Conservation (phyloP, 2,329 filamentous ascomycete species). For the Hymenoscyphus infarciens region DNA sequence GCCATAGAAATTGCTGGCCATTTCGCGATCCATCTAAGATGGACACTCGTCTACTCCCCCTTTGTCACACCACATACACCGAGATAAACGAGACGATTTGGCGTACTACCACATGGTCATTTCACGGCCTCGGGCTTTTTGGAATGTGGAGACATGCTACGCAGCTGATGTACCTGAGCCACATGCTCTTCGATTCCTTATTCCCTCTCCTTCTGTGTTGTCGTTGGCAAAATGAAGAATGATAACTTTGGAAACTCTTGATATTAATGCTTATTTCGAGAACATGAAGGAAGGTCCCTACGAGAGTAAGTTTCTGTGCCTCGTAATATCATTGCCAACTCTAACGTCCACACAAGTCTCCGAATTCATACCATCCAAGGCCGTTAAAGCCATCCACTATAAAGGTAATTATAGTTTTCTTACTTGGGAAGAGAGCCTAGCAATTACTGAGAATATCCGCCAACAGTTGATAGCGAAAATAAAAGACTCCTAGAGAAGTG, state of each 20-base stretch:
- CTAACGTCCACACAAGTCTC: not conserved
- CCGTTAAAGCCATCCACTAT: not conserved
- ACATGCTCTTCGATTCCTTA: too few species aligned
- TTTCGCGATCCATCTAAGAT: not conserved
- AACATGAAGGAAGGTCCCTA: too few species aligned
- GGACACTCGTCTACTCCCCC: not conserved
- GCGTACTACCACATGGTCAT: not conserved
- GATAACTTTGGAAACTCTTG: not conserved
- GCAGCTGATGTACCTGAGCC: not conserved
- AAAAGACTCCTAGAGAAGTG: not conserved
- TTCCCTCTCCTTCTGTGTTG: too few species aligned
- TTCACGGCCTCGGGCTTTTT: not conserved
- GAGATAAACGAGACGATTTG: not conserved
- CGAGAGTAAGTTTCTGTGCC: not conserved
- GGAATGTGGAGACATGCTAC: not conserved
- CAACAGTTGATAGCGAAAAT: not conserved
- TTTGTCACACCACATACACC: not conserved
- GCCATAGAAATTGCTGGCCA: not conserved
- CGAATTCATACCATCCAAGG: not conserved
- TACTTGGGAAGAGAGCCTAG: not conserved
- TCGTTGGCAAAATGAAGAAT: not conserved
- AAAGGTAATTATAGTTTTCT: too few species aligned
- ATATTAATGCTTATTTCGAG: not conserved
- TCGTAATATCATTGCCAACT: not conserved
- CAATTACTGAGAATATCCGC: not conserved